A percentile compares a stretch with the other conserved stretches of the same genome.
phyloP scores from a whole-genome alignment of 768 basidiomycete species.

The Paxillus rubicundulus region DNA sequence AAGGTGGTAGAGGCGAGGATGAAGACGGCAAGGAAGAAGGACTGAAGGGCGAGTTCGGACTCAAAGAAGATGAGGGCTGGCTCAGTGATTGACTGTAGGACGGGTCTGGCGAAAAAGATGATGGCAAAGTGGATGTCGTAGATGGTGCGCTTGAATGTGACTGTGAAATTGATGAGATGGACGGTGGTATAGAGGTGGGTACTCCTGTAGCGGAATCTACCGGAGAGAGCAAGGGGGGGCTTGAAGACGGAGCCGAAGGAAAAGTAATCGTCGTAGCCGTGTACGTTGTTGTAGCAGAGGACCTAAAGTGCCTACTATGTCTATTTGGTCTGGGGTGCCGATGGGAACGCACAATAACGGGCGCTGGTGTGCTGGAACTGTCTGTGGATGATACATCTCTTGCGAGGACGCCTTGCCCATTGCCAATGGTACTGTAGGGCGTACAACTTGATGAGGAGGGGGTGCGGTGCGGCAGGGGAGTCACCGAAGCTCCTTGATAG shows the following conservation, averaged over 20 bases:
- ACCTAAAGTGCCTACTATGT: background rate
- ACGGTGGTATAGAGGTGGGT: background rate
- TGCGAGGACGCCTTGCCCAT: conserved; percentile 34
- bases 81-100: background rate
- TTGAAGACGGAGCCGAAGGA: conserved; percentile 6
- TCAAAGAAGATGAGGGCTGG: background rate
- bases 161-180: background rate
- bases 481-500: conserved; percentile 57
- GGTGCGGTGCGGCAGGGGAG: conserved; percentile 53
- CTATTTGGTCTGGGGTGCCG: background rate
- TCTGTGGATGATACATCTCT: conserved; percentile 22
- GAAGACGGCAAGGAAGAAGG: background rate
- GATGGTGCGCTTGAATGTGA: background rate
- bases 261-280: conserved; percentile 7
- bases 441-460: conserved; percentile 64
- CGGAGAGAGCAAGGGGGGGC: background rate
- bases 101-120: background rate
- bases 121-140: background rate
- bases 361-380: background rate
- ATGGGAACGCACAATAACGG: background rate
- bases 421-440: conserved; percentile 48
- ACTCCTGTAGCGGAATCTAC: background rate
- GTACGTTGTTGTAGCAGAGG: conserved; percentile 5
- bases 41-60: background rate
- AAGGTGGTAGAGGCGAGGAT: background rate